Conservation (phyloP, 768 basidiomycete genomes). For the Boletus sp. region DNA sequence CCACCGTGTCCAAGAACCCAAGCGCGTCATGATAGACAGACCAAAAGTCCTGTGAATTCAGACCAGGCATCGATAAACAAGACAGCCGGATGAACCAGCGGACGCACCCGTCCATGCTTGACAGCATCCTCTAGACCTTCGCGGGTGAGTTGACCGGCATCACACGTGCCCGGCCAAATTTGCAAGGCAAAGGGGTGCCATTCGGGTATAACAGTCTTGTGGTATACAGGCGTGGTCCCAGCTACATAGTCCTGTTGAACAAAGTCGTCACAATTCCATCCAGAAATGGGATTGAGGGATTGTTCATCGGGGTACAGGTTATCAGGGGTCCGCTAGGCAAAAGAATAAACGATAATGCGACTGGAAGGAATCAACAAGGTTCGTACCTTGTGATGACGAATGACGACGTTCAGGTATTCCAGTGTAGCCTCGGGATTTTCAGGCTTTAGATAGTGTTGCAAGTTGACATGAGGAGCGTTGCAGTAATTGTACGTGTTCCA, state of each 20-base stretch:
- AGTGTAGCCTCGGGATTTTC: conserved; percentile 29
- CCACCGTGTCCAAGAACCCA: conserved; percentile 36
- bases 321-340: conserved; percentile 43
- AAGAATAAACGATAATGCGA: background rate
- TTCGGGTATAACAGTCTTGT: conserved; percentile 36
- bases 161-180: conserved; percentile 49
- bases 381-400: conserved; percentile 47
- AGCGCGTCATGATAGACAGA: conserved; percentile 38
- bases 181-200: conserved; percentile 43
- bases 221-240: conserved; percentile 37
- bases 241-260: conserved; percentile 39
- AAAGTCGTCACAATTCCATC: conserved; percentile 42
- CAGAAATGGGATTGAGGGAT: conserved; percentile 34
- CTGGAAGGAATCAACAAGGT: background rate
- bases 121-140: conserved; percentile 43
- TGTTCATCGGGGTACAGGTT: conserved; percentile 46
- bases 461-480: conserved; percentile 47
- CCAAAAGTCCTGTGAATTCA: conserved; percentile 42
- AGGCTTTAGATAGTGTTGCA: conserved; percentile 36
- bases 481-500: conserved; percentile 57
- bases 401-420: conserved; percentile 41
- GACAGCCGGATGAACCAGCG: background rate
- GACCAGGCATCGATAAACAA: background rate
- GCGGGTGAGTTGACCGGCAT: conserved; percentile 44
- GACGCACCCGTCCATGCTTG: conserved; percentile 37